Conservation (phyloP, 805 yeast species). For the Maudiozyma turicensis region DNA sequence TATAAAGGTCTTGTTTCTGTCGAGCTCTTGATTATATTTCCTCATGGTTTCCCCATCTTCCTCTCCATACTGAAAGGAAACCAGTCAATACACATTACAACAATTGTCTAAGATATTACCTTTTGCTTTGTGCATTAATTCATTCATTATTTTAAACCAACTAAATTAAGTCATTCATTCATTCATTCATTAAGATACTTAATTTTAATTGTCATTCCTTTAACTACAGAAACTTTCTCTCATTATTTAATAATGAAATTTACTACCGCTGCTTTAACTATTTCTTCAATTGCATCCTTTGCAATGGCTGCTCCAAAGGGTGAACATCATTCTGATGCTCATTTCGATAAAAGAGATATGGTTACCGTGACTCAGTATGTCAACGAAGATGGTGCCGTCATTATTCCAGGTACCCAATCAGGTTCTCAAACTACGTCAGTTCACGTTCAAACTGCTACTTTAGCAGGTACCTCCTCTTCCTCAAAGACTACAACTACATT, state of each 20-base stretch:
- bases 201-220: neutral
- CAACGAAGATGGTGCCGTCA: constrained; percentile 22
- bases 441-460: constrained; percentile 14
- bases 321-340: constrained; percentile 10
- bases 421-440: constrained; percentile 11
- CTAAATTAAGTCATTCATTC: neutral
- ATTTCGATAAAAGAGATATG: constrained; percentile 20
- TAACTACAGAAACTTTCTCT: neutral
- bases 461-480: constrained; percentile 14
- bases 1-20: too few species aligned
- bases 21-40: too few species aligned
- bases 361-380: constrained; percentile 26
- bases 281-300: constrained; percentile 13
- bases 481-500: constrained; percentile 4
- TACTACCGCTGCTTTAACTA: constrained; percentile 7
- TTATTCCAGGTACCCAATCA: constrained; percentile 6
- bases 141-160: neutral
- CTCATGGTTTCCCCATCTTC: too few species aligned
- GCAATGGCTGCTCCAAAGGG: constrained; percentile 17
- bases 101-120: neutral
- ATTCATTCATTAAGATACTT: neutral
- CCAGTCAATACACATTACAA: neutral
- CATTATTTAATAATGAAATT: constrained; percentile 10
- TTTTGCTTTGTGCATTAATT: neutral
- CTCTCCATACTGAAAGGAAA: too few species aligned